Evolutionary conservation across 116 monocot species (phyloP).

Genomic region (Cymodocea nodosa): DNA sequence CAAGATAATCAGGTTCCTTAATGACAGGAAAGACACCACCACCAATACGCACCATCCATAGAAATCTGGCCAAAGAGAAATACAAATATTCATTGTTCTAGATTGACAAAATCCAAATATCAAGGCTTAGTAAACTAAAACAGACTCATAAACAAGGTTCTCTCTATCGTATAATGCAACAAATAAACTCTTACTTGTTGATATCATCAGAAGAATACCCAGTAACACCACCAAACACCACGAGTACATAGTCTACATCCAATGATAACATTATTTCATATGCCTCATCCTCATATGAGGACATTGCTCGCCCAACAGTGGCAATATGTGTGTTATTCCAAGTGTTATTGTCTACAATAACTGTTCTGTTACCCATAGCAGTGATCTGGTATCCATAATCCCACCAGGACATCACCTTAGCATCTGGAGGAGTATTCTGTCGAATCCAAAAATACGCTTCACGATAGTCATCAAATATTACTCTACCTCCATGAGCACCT

Average conservation of each 20-base stretch:
- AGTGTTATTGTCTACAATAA: conserved; percentile 98
- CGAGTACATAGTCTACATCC: conserved; percentile 95
- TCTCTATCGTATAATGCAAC: neutral
- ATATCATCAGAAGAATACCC: conserved; percentile 98
- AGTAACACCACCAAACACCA: conserved; percentile 93
- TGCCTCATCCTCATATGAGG: conserved; percentile 91
- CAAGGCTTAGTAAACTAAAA: no score
- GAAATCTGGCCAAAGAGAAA: conserved; percentile 34
- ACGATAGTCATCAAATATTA: conserved; percentile 98
- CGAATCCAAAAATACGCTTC: conserved; percentile 99
- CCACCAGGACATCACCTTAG: conserved; percentile 99
- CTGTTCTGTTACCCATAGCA: conserved; percentile 98
- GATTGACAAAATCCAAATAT: no score
- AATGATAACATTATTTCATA: conserved; percentile 92
- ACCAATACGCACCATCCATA: conserved; percentile 99
- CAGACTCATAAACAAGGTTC: no score
- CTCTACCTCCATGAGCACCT: conserved; percentile 64
- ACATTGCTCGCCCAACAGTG: conserved; percentile 96
- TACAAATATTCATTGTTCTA: neutral
- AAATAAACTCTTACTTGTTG: conserved; percentile 31
- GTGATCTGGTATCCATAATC: conserved; percentile 99
- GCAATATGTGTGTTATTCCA: conserved; percentile 99
- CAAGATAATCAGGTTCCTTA: conserved; percentile 98
- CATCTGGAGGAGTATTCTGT: conserved; percentile 90
- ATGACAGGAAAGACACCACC: conserved; percentile 98